Base-by-base conservation (phyloP, 106 monocot species). In the Allium sativum region DNA sequence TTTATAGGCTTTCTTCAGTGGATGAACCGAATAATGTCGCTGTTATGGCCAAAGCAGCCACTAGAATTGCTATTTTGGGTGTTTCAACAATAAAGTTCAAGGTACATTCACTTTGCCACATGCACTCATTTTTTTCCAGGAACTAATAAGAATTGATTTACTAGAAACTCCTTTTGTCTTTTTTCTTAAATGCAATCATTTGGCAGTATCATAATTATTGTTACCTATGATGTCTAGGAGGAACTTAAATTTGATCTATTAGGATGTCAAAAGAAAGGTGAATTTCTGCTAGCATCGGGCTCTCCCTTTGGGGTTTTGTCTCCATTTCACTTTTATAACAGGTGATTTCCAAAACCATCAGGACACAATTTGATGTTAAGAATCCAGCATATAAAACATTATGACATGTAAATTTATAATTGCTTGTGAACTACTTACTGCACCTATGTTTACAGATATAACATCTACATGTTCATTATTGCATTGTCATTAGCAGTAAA, bases 221-320 rank as follows among this genome's bases (percentile, higher is more conserved):
- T 5, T 31, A 5, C 0, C 31, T 31, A 31, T 31, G 31, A 31
- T 31, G 1, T 31, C 31, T 31, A 31, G 31, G 31, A 31, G 31
- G 31, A 31, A 31, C 31, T 31, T 31, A 31, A 31, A 31, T 31
- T 31, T 31, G 31, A 72, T 68, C 40, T 82, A 43, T 96, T 87
- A 62, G 60, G 67, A 40, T 40, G 58, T 72, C 83, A 77, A 53
- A 75, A 76, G 62, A 79, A 71, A 74, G 95, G 90, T 53, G 86
- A 87, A 68, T 56, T 70, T 62, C 75, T 96, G 73, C 67, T 96
- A 15, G 80, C 80, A 31, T 77, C 82, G 65, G 95, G 95, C 55
- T 96, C 95, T 57, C 95, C 95, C 58, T 96, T 96, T 74, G 95
- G 95, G 51, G 59, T 84, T 20, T 52, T 96, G 62, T 90, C 95